These are phyloP conservation scores for Yamadazyma sp. DNA, from an alignment of 805 yeast species.

Conservation along the genomic window DNA sequence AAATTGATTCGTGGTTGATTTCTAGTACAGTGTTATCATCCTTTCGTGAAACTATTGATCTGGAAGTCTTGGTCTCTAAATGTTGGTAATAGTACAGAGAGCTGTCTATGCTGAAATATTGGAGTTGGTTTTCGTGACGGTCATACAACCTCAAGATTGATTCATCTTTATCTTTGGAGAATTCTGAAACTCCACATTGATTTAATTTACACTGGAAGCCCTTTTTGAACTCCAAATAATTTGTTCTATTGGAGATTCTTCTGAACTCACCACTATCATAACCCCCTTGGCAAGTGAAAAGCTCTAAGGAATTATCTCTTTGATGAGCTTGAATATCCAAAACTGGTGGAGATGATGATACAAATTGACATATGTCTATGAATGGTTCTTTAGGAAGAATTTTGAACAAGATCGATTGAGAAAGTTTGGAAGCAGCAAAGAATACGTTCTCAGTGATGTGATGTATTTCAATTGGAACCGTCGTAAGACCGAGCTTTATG, in stretches of 20 bases:
- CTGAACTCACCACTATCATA: slow-evolving; percentile 33
- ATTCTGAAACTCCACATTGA: slow-evolving; percentile 2
- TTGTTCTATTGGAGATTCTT: slow-evolving; percentile 11
- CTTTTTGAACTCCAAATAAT: slow-evolving; percentile 2
- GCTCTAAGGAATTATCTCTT: slow-evolving; percentile 6
- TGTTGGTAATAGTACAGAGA: slow-evolving; percentile 1
- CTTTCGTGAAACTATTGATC: not conserved
- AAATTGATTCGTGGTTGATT: not conserved
- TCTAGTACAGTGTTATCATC: slow-evolving; percentile 1
- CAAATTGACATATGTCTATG: slow-evolving; percentile 21
- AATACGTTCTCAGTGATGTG: slow-evolving; percentile 28
- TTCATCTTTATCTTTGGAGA: not conserved
- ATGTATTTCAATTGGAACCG: slow-evolving; percentile 29
- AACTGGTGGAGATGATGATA: slow-evolving; percentile 33
- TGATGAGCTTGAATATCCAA: slow-evolving; percentile 21
- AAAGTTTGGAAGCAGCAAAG: slow-evolving; percentile 29
- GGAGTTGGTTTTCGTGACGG: not conserved
- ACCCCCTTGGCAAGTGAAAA: slow-evolving; percentile 35
- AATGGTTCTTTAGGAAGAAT: slow-evolving; percentile 26
- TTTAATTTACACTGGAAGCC: not conserved
- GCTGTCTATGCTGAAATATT: slow-evolving; percentile 4
- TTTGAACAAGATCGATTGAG: slow-evolving; percentile 32
- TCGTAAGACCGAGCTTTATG: slow-evolving; percentile 28
- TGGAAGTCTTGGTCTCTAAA: slow-evolving; percentile 4
- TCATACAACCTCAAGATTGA: slow-evolving; percentile 2